A percentile compares a stretch with the other conserved stretches of the same genome.
Evolutionary conservation across 805 yeast species (phyloP).

Genomic region (Candida insectalens): DNA sequence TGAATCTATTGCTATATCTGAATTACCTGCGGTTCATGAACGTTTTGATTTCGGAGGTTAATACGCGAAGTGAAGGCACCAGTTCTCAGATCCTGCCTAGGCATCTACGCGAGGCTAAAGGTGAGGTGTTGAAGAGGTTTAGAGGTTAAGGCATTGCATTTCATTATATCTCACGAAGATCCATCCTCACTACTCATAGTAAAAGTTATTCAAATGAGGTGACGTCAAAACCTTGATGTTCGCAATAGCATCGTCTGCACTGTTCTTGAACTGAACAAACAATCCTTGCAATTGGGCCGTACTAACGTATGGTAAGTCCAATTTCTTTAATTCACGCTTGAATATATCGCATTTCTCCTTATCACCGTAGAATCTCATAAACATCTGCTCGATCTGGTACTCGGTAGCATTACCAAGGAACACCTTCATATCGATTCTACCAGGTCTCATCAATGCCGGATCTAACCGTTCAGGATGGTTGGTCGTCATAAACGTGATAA

Average conservation of each 20-base stretch:
- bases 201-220: conserved; percentile 24
- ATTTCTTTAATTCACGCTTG: conserved; percentile 32
- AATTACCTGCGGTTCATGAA: conserved; percentile 38
- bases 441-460: conserved; percentile 90
- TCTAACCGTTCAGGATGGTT: conserved; percentile 93
- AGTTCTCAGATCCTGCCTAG: conserved; percentile 32
- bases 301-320: conserved; percentile 51
- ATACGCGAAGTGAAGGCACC: conserved; percentile 28
- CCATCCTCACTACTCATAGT: conserved; percentile 16
- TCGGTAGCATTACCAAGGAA: conserved; percentile 81
- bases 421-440: conserved; percentile 81
- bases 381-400: conserved; percentile 75
- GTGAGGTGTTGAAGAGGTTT: conserved; percentile 15
- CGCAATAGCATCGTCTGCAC: conserved; percentile 64
- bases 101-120: conserved; percentile 27
- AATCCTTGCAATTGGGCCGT: conserved; percentile 95
- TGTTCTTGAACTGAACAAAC: conserved; percentile 83
- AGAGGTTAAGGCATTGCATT: conserved; percentile 9
- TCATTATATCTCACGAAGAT: background rate
- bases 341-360: conserved; percentile 42
- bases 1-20: conserved; percentile 30
- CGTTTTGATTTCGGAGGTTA: conserved; percentile 30
- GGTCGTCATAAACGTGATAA: conserved; percentile 95
- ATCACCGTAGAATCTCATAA: conserved; percentile 70
- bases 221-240: conserved; percentile 43